Evolutionary conservation across 495 filamentous ascomycete genomes (phyloP), one percentile per base, ranked within the genome.

Genomic region (Trypethelium eluteriae): DNA sequence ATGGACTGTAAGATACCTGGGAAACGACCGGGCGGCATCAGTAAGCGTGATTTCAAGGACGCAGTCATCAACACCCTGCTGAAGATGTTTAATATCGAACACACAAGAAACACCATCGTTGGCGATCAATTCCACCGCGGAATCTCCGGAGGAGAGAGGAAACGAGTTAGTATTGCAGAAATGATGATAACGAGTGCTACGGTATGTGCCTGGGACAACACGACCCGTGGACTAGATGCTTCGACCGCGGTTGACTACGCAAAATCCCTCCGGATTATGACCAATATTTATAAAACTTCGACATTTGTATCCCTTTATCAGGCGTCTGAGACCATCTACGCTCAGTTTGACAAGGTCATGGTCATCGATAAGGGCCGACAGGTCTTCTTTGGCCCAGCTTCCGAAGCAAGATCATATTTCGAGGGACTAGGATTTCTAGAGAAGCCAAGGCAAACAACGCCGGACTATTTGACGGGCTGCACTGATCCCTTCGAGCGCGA

Each of bases 31-130:
- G 80, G 81, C 2, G 88, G 88, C 4, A 79, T 91, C 18, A 83
- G 80, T 25, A 87, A 86, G 66, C 76, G 79, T 1, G 84, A 88
- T 57, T 91, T 90, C 78, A 89, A 90, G 74, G 82, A 88, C 44
- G 84, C 83, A 68, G 84, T 91, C 32, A 83, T 89, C 57, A 80
- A 84, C 16, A 81, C 87, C 72, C 77, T 94, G n/a, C 77, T 93
- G 47, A 89, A 86, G 67, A 92, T 93, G 85, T 93, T 95, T 80
- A 91, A 91, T 67, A 93, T 95, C 53, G 85, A 90, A 70, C 90
- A 95, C 71, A 93, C 90, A 1, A 81, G 83, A 36, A 83, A 90
- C 70, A 96, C 92, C 0, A 85, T 91, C 36, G 89, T 96, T 36
- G 92, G 92, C 3, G 89, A 91, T 67, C 83, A 85, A 6, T 91